A percentile compares a stretch with the other conserved stretches of the same genome.
phyloP scores from a whole-genome alignment of 2,329 filamentous ascomycete species.

The Fusarium scirpi region DNA sequence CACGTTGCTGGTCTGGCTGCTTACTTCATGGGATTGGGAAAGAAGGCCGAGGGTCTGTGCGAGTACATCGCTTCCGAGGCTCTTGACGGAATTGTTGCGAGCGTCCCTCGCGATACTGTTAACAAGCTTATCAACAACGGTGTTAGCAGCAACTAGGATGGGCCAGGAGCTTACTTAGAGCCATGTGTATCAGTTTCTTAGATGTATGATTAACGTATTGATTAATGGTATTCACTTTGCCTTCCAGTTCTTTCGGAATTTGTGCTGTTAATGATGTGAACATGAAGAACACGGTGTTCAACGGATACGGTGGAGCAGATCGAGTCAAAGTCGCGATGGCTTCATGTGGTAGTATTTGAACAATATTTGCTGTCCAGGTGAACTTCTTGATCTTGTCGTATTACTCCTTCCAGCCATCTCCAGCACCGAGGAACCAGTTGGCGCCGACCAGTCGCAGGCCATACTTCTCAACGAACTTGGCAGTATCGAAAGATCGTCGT shows the following conservation, averaged over 20 bases:
- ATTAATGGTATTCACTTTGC: constrained; percentile 7
- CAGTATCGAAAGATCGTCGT: constrained; percentile 57
- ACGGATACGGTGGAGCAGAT: neutral
- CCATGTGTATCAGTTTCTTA: constrained; percentile 7
- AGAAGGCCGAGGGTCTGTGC: constrained; percentile 38
- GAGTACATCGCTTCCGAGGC: constrained; percentile 37
- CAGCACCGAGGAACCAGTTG: constrained; percentile 62
- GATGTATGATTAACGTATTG: constrained; percentile 24
- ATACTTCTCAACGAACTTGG: constrained; percentile 55
- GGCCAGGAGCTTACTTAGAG: neutral
- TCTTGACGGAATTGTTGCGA: constrained; percentile 24
- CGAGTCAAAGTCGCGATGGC: neutral
- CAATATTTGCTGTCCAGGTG: neutral
- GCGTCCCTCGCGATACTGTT: constrained; percentile 24
- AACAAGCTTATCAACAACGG: constrained; percentile 43
- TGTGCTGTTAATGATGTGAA: neutral
- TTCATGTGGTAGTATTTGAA: neutral
- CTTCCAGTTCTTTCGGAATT: neutral
- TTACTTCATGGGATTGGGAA: constrained; percentile 55
- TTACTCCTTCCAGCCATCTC: constrained; percentile 56
- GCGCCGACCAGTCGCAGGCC: constrained; percentile 55
- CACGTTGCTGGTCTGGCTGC: constrained; percentile 58
- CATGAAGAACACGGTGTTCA: neutral
- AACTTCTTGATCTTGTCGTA: neutral
- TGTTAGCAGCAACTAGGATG: constrained; percentile 22